Evolutionary conservation across 495 filamentous ascomycete species (phyloP).

Genomic region (Podospora bellae-mahoneyi): DNA sequence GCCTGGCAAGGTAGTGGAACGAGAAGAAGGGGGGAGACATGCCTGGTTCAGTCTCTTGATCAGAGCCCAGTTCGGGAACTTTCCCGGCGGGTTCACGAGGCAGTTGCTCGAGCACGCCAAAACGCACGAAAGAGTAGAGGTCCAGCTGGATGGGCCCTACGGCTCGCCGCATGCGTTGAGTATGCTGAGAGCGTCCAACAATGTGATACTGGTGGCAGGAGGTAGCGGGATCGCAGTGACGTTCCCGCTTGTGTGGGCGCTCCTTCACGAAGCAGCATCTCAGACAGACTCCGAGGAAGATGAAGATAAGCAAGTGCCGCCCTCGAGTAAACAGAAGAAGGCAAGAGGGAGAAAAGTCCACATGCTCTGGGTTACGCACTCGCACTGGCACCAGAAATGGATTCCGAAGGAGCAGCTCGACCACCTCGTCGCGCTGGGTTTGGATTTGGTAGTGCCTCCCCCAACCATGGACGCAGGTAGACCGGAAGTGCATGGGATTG

Average conservation of each 20-base stretch:
- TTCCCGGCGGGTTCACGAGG: conserved; percentile 50
- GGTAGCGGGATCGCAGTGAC: conserved; percentile 62
- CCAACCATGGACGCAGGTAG: conserved; percentile 51
- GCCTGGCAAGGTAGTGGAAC: conserved; percentile 18
- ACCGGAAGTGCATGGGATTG: conserved; percentile 45
- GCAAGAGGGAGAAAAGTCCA: conserved; percentile 40
- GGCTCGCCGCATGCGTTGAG: conserved; percentile 42
- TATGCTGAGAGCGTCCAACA: conserved; percentile 39
- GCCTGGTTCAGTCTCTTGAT: conserved; percentile 53
- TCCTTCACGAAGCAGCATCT: conserved; percentile 22
- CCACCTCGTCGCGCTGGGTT: conserved; percentile 43
- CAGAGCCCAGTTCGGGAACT: conserved; percentile 38
- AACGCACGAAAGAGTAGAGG: conserved; percentile 32
- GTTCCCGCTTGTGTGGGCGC: conserved; percentile 42
- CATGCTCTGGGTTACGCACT: conserved; percentile 58
- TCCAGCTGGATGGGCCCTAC: conserved; percentile 57
- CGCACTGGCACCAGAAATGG: conserved; percentile 50
- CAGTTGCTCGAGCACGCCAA: conserved; percentile 51
- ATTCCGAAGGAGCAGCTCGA: conserved; percentile 44
- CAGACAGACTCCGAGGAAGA: background rate
- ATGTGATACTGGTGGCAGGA: conserved; percentile 55
- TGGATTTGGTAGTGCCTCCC: conserved; percentile 48
- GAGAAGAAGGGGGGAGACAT: conserved; percentile 13
- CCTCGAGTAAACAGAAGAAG: conserved; percentile 17
- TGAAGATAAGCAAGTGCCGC: background rate